Conservation (phyloP, 768 basidiomycete genomes). For the Mycena kentingensis region DNA sequence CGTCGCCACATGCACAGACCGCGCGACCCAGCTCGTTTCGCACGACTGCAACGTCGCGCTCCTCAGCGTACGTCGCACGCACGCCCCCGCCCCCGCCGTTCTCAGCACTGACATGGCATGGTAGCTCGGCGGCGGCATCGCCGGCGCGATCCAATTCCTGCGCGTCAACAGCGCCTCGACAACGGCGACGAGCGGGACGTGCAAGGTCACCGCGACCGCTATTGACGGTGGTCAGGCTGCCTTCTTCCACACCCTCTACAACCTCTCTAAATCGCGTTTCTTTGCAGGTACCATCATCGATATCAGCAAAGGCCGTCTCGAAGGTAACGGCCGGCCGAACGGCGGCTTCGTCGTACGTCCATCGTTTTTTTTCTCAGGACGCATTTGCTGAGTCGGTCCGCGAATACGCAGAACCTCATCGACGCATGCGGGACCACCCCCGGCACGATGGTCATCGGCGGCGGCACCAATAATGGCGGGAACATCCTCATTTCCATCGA, state of each 20-base stretch:
- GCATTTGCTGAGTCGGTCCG: no score
- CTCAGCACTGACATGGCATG: background rate
- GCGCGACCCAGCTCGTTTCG: constrained; percentile 17
- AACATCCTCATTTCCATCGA: constrained; percentile 23
- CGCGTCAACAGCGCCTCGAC: constrained; percentile 19
- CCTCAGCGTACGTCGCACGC: constrained; percentile 22
- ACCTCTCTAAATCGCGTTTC: background rate
- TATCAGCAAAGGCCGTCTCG: constrained; percentile 26
- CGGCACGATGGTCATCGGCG: constrained; percentile 26
- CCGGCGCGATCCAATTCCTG: constrained; percentile 26
- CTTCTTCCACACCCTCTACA: background rate
- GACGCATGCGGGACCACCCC: constrained; percentile 25
- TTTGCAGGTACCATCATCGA: constrained; percentile 22
- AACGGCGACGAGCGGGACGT: constrained; percentile 22
- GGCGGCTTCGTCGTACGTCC: constrained; percentile 24
- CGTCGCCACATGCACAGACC: constrained; percentile 23
- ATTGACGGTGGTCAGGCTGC: constrained; percentile 22
- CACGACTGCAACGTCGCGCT: constrained; percentile 27
- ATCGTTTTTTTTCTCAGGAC: background rate
- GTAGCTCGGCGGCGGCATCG: constrained; percentile 25
- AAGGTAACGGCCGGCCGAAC: constrained; percentile 25
- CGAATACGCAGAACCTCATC: constrained; percentile 23
- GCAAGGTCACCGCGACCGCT: constrained; percentile 25
- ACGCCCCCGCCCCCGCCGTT: background rate
- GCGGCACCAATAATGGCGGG: constrained; percentile 14